phyloP scores from a whole-genome alignment of 345 rosid genomes.

The Geranium rotundifolium region DNA sequence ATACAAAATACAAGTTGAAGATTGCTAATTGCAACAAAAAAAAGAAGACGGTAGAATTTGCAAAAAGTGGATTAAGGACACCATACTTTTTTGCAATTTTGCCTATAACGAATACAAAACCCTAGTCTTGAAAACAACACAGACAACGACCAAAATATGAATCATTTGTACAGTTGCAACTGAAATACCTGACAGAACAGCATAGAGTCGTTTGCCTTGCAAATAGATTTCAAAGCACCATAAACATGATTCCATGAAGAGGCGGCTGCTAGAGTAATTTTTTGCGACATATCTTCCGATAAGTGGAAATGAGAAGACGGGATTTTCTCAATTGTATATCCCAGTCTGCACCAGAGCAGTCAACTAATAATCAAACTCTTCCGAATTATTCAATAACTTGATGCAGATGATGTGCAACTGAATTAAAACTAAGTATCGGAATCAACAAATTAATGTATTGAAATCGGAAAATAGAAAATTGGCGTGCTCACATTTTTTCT shows the following conservation, averaged over 20 bases:
- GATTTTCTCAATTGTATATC: slow-evolving; percentile 68
- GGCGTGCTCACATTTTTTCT: slow-evolving; percentile 50
- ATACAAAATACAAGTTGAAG: no score
- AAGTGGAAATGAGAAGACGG: slow-evolving; percentile 50
- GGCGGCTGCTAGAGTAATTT: slow-evolving; percentile 38
- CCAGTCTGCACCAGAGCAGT: slow-evolving; percentile 52
- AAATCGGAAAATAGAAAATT: slow-evolving; percentile 7
- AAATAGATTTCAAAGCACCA: slow-evolving; percentile 43
- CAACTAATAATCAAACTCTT: background rate
- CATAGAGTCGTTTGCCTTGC: slow-evolving; percentile 68
- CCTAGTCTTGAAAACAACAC: no score
- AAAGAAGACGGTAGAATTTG: no score
- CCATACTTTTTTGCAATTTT: no score
- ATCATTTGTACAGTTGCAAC: background rate
- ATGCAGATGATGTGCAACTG: background rate
- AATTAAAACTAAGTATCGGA: background rate
- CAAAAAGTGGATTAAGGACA: no score
- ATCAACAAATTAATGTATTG: slow-evolving; percentile 3
- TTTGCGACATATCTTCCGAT: slow-evolving; percentile 46
- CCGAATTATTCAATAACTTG: background rate
- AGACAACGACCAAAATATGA: background rate
- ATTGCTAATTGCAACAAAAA: no score
- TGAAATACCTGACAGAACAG: slow-evolving; percentile 60
- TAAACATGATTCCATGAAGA: slow-evolving; percentile 57
- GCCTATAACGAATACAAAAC: no score